Percentiles rank a stretch among this genome's conserved stretches.
phyloP scores from a whole-genome alignment of 1,139 yeast species.

The Sugiyamaella paludigena region DNA sequence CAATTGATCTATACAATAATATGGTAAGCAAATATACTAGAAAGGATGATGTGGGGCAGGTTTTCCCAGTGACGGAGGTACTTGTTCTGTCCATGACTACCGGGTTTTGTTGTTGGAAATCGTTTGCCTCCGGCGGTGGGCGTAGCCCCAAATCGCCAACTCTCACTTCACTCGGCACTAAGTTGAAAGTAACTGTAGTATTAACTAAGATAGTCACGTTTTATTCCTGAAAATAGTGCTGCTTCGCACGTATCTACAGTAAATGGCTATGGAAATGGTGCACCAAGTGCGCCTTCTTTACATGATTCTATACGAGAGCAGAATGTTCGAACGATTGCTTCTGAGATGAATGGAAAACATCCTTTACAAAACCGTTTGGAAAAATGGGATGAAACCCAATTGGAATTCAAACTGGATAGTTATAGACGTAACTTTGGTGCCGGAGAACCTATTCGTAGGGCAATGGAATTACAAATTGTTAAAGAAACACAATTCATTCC shows the following conservation, averaged over 20 bases:
- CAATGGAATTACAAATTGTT: slow-evolving; percentile 81
- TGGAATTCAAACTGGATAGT: slow-evolving; percentile 67
- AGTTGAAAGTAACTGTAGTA: no score
- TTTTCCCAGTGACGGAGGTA: no score
- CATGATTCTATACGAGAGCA: slow-evolving; percentile 33
- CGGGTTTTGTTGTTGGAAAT: no score
- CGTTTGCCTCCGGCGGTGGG: no score
- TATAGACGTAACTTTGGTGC: slow-evolving; percentile 86
- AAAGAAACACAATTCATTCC: slow-evolving; percentile 72
- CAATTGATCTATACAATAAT: no score
- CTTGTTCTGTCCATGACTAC: no score
- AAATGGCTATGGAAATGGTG: slow-evolving; percentile 27
- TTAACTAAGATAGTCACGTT: slow-evolving; percentile 24
- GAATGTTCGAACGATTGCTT: slow-evolving; percentile 43
- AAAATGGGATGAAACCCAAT: slow-evolving; percentile 80
- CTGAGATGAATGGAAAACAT: slow-evolving; percentile 77
- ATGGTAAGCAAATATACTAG: no score
- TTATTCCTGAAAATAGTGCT: slow-evolving; percentile 29
- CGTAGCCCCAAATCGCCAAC: no score
- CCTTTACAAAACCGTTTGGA: slow-evolving; percentile 75
- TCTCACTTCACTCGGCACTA: no score
- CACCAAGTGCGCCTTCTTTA: slow-evolving; percentile 31
- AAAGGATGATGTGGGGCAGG: no score
- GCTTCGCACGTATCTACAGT: slow-evolving; percentile 25
- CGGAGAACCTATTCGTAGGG: slow-evolving; percentile 88